phyloP scores from a whole-genome alignment of 2,329 filamentous ascomycete species.

The Penicillium sumatraense region DNA sequence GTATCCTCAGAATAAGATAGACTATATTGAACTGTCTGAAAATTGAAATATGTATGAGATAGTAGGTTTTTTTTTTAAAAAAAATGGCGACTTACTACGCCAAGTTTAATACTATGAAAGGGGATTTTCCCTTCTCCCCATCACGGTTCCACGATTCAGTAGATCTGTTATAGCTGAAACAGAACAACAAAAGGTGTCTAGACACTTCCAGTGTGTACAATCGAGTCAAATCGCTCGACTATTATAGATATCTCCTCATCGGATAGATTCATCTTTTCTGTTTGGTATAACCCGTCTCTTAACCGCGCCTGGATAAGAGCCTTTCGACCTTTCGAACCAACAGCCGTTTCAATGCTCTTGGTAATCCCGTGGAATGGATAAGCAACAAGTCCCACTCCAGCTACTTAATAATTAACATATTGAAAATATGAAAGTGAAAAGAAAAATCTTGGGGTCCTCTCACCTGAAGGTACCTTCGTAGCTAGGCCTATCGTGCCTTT shows the following conservation, averaged over 20 bases:
- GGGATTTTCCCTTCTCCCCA: no score
- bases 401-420: slow-evolving; percentile 5
- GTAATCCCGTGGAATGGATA: slow-evolving; percentile 39
- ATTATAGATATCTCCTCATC: not conserved
- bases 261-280: not conserved
- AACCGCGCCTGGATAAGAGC: not conserved
- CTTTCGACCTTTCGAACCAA: not conserved
- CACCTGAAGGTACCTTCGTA: not conserved
- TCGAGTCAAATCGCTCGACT: not conserved
- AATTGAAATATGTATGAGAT: no score
- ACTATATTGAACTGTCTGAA: no score
- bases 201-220: not conserved
- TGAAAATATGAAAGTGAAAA: no score
- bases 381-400: slow-evolving; percentile 34
- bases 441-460: no score
- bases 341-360: slow-evolving; percentile 29
- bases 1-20: no score
- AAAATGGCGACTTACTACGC: no score
- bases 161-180: not conserved
- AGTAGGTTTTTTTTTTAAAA: no score
- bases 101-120: no score
- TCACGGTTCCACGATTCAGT: no score
- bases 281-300: not conserved
- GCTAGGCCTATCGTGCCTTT: not conserved
- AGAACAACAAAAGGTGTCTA: not conserved